Percentiles rank a stretch among this genome's conserved stretches.
phyloP scores from a whole-genome alignment of 75 land plant genomes.

The Pinus taeda region DNA sequence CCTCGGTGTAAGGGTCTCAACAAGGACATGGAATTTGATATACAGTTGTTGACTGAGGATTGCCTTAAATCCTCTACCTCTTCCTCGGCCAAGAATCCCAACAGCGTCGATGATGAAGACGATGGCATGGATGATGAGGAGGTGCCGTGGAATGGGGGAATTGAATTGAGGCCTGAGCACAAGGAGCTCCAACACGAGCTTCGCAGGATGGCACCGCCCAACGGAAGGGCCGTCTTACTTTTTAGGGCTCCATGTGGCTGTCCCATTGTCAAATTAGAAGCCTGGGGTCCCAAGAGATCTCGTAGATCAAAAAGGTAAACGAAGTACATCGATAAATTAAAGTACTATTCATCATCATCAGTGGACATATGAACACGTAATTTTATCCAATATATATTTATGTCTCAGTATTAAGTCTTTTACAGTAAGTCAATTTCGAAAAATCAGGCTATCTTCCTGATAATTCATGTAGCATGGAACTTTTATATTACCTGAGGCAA shows the following conservation, averaged over 20 bases:
- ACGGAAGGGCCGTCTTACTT: constrained; percentile 78
- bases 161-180: constrained; percentile 61
- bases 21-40: constrained; percentile 80
- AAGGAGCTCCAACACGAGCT: constrained; percentile 79
- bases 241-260: constrained; percentile 87
- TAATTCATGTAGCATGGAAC: too few relatives aligned
- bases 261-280: constrained; percentile 73
- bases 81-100: background rate
- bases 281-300: constrained; percentile 73
- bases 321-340: background rate
- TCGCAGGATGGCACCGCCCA: constrained; percentile 81
- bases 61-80: constrained; percentile 1
- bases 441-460: too few relatives aligned
- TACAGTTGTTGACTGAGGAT: constrained; percentile 81
- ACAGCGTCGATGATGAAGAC: constrained; percentile 8
- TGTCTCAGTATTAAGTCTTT: too few relatives aligned
- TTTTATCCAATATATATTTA: too few relatives aligned
- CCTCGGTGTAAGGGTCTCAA: constrained; percentile 66
- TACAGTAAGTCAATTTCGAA: too few relatives aligned
- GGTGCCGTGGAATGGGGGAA: constrained; percentile 68
- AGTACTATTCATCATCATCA: too few relatives aligned
- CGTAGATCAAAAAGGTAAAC: constrained; percentile 51
- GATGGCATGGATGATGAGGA: constrained; percentile 25
- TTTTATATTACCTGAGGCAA: too few relatives aligned
- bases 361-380: too few relatives aligned